These are phyloP conservation scores for Mycena sanguinolenta DNA, from an alignment of 768 basidiomycete species.

Conservation along the genomic window DNA sequence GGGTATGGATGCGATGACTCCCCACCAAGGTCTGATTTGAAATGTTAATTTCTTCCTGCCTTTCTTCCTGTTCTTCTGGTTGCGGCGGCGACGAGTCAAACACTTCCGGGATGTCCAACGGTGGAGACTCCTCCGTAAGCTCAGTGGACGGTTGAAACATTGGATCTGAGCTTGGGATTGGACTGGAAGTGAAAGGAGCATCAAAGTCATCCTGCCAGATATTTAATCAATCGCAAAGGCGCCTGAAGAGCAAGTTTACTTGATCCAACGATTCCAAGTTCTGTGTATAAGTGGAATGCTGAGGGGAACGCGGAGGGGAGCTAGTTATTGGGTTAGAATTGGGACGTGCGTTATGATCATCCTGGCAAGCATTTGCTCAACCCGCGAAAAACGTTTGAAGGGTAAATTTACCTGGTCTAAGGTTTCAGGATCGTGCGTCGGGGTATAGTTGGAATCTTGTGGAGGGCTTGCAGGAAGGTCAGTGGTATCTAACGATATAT, in stretches of 20 bases:
- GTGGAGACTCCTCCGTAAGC: not conserved
- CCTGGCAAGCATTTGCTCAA: not conserved
- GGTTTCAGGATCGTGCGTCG: constrained; percentile 3
- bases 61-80: not conserved
- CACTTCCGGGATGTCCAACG: not conserved
- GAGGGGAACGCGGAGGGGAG: constrained; percentile 47
- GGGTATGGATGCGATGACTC: not conserved
- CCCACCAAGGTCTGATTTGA: not conserved
- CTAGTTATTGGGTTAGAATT: constrained; percentile 31
- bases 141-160: constrained; percentile 13
- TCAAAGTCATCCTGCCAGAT: not conserved
- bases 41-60: not conserved
- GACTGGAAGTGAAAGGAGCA: constrained; percentile 31
- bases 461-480: constrained; percentile 55
- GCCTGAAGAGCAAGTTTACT: constrained; percentile 4
- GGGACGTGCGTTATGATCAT: constrained; percentile 2
- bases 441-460: constrained; percentile 56
- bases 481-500: constrained; percentile 24
- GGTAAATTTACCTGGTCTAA: constrained; percentile 11
- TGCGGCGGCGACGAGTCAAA: not conserved
- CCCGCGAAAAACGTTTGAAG: not conserved
- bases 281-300: constrained; percentile 56
- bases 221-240: not conserved
- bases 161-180: constrained; percentile 30
- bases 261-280: constrained; percentile 9